A percentile compares a stretch with the other conserved stretches of the same genome.
phyloP scores from a whole-genome alignment of 805 yeast genomes.

The Metschnikowia kunwiensis region DNA sequence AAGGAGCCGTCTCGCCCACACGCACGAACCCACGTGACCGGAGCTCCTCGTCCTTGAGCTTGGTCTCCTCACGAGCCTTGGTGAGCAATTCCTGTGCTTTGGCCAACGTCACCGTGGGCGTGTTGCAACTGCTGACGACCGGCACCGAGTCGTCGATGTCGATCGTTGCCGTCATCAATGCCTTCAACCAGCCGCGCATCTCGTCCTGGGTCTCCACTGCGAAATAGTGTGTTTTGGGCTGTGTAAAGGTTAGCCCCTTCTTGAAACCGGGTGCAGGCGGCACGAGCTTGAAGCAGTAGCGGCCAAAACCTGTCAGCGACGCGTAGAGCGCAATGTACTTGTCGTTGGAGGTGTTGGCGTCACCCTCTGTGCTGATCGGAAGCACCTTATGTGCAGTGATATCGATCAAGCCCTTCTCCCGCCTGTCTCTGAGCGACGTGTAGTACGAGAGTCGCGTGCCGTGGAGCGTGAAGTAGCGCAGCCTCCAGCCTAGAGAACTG shows the following conservation, averaged over 20 bases:
- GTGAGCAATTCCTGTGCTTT: constrained; percentile 84
- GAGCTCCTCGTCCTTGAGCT: constrained; percentile 49
- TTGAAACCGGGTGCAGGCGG: constrained; percentile 98
- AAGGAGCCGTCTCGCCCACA: constrained; percentile 19
- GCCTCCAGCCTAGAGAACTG: constrained; percentile 83
- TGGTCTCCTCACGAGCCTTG: constrained; percentile 75
- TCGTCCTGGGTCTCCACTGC: constrained; percentile 91
- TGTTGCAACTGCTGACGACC: constrained; percentile 84
- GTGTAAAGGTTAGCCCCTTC: constrained; percentile 93
- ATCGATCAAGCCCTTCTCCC: constrained; percentile 91
- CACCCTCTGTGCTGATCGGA: constrained; percentile 50
- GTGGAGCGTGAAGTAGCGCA: constrained; percentile 79
- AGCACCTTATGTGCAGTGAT: constrained; percentile 91
- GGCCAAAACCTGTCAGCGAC: constrained; percentile 90
- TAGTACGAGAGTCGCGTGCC: constrained; percentile 92
- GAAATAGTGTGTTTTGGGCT: constrained; percentile 92
- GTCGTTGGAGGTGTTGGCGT: constrained; percentile 59
- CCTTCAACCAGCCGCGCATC: constrained; percentile 93
- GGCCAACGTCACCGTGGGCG: constrained; percentile 89
- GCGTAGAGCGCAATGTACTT: constrained; percentile 84
- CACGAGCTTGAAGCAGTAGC: constrained; percentile 83
- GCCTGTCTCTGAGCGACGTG: constrained; percentile 68
- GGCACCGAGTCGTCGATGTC: constrained; percentile 93
- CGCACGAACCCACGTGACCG: constrained; percentile 40
- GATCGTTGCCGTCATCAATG: constrained; percentile 91